Evolutionary conservation across 495 filamentous ascomycete species (phyloP).

Genomic region (Choiromyces venosus): DNA sequence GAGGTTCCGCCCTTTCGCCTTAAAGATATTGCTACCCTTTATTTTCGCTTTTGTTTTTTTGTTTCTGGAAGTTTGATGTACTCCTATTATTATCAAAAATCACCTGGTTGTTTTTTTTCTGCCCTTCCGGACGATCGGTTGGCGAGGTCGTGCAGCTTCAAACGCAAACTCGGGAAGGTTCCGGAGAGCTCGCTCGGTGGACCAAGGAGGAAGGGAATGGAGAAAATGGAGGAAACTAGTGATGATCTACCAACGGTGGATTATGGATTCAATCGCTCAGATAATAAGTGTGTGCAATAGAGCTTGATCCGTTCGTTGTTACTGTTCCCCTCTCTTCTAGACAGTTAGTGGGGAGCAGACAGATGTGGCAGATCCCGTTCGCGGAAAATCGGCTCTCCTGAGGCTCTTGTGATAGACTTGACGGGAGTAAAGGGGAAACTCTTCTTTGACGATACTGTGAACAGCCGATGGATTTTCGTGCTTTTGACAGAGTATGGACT

Average conservation of each 20-base stretch:
- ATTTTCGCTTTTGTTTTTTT: neutral
- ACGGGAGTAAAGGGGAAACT: neutral
- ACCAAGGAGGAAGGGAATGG: neutral
- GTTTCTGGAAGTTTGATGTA: neutral
- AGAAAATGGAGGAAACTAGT: neutral
- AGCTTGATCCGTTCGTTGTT: neutral
- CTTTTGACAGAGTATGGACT: neutral
- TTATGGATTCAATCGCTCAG: conserved; percentile 1
- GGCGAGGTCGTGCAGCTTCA: neutral
- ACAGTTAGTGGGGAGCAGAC: conserved; percentile 9
- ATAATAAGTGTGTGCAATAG: neutral
- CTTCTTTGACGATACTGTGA: neutral
- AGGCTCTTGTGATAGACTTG: conserved; percentile 3
- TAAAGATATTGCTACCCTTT: neutral
- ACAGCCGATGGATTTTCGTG: neutral
- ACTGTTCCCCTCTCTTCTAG: conserved; percentile 12
- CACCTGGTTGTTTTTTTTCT: neutral
- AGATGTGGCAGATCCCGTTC: conserved; percentile 34
- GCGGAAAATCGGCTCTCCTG: conserved; percentile 18
- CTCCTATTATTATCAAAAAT: neutral
- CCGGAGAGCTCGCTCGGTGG: neutral
- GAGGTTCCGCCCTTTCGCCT: conserved; percentile 13
- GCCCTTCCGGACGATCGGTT: neutral
- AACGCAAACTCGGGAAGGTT: neutral
- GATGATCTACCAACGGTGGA: neutral